These are phyloP conservation scores for Piper betle DNA, from an alignment of 164 flowering plant genomes.

Conservation along the genomic window DNA sequence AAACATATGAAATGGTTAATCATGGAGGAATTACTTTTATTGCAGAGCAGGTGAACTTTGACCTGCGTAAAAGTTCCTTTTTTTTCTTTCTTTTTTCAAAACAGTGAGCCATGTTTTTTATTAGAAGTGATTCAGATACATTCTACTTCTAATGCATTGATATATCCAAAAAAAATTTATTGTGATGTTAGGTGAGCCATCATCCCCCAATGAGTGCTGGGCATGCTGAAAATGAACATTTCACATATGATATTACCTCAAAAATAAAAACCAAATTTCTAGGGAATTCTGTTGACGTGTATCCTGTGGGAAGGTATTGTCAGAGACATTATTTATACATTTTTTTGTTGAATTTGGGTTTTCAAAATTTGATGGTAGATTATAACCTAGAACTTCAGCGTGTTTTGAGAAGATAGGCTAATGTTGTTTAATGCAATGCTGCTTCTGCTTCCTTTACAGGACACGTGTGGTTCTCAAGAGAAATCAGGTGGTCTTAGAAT, in stretches of 20 bases:
- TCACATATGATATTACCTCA: constrained; percentile 71
- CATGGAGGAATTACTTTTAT: constrained; percentile 63
- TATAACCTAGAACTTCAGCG: not conserved
- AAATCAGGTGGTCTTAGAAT: constrained; percentile 26
- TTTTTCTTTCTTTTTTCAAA: too few species aligned
- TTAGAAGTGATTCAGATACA: not conserved
- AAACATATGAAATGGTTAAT: constrained; percentile 76
- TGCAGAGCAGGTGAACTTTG: constrained; percentile 51
- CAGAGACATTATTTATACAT: not conserved
- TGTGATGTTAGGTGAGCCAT: constrained; percentile 57
- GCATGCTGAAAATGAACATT: constrained; percentile 88
- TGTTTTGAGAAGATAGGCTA: not conserved
- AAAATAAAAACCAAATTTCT: constrained; percentile 72
- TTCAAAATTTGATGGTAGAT: not conserved
- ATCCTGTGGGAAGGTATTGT: constrained; percentile 70
- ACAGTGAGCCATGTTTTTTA: not conserved
- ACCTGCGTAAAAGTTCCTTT: not conserved
- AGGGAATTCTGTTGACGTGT: constrained; percentile 73
- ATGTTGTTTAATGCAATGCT: not conserved
- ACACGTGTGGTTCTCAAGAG: constrained; percentile 41
- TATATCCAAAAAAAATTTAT: not conserved
- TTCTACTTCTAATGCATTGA: not conserved
- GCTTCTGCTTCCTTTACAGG: not conserved
- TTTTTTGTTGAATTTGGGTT: too few species aligned
- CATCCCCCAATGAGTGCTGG: constrained; percentile 91